Base-by-base conservation (phyloP, 2,329 filamentous ascomycete genomes). In the Aspergillus fijiensis region DNA sequence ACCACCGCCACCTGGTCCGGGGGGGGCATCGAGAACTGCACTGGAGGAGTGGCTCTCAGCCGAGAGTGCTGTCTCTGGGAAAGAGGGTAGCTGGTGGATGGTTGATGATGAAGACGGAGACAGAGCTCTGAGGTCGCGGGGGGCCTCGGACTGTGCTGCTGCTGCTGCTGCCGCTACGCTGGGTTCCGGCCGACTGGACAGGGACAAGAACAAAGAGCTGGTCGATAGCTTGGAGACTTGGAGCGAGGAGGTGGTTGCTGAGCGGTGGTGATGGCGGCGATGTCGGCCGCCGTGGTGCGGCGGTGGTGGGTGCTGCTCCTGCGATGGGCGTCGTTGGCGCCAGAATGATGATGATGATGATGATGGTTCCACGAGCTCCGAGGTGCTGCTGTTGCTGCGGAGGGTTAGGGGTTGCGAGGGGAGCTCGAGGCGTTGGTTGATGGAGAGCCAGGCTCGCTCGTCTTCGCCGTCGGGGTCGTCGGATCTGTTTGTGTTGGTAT, bases 361-460 rank as follows among this genome's bases (percentile, higher is more conserved):
- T 25, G 61, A 54, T 25, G 60, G 4, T 14, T 55, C 53, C 12
- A 49, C 56, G 53, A 16, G 64, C 51, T 49, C 64, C n/a, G 57
- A 47, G 2, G 60, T 4, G 19, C 61, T 51, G 1, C 53, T 52
- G 19, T 60, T 55, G 27, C 57, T 61, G 31, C 69, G 63, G 12
- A 66, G 57, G 0, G 63, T 59, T 0, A 74, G 55, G 2, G 68
- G 66, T n/a, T 69, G 71, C 0, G 72, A 75, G 16, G 76, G 75
- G 1, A 78, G 63, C 57, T 76, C 74, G 3, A 77, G 66, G 14
- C 76, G 70, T 33, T 71, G 64, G 48, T 78, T 78, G 51, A 78
- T 67, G 19, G 73, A 74, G 6, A 76, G 61, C 76, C 76, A 78
- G 25, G 71, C 70, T 25, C 68, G 66, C 29, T 77, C 76, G 45